Evolutionary conservation across 108 stramenopile genomes (phyloP).

Genomic region (Skeletonema tropicum): DNA sequence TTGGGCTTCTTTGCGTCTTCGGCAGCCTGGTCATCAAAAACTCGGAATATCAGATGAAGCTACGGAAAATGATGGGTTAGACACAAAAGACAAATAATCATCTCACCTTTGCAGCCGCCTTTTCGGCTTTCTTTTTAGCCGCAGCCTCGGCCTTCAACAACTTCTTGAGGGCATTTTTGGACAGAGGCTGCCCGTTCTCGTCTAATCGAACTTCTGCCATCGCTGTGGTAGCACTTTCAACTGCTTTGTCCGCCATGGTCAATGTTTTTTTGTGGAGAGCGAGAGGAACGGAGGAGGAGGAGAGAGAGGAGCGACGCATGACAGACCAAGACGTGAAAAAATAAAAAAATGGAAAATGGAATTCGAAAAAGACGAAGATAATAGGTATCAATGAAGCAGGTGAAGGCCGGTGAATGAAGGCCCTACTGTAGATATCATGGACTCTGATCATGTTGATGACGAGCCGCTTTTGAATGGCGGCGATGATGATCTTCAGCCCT

Average conservation of each 20-base stretch:
- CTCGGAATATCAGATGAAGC: neutral
- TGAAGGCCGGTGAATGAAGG: neutral
- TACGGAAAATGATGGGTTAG: neutral
- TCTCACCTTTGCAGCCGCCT: slow-evolving; percentile 36
- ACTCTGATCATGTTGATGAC: neutral
- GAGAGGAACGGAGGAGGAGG: too few species aligned
- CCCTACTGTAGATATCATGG: neutral
- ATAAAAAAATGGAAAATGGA: too few species aligned
- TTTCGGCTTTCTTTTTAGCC: slow-evolving; percentile 52
- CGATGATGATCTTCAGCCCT: slow-evolving; percentile 13
- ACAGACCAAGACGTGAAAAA: too few species aligned
- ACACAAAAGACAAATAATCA: neutral
- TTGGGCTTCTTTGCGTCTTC: slow-evolving; percentile 38
- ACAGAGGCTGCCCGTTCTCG: slow-evolving; percentile 27
- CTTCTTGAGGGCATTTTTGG: slow-evolving; percentile 78
- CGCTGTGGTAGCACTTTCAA: slow-evolving; percentile 36
- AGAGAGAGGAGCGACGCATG: too few species aligned
- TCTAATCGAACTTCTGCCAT: slow-evolving; percentile 26
- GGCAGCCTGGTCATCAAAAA: slow-evolving; percentile 24
- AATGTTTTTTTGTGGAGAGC: neutral
- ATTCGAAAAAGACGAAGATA: too few species aligned
- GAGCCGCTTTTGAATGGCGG: neutral
- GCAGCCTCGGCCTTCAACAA: slow-evolving; percentile 73
- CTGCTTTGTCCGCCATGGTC: slow-evolving; percentile 41
- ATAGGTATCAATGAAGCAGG: too few species aligned